Base-by-base conservation (phyloP, 345 rosid genomes). In the Erodium maritimum region DNA sequence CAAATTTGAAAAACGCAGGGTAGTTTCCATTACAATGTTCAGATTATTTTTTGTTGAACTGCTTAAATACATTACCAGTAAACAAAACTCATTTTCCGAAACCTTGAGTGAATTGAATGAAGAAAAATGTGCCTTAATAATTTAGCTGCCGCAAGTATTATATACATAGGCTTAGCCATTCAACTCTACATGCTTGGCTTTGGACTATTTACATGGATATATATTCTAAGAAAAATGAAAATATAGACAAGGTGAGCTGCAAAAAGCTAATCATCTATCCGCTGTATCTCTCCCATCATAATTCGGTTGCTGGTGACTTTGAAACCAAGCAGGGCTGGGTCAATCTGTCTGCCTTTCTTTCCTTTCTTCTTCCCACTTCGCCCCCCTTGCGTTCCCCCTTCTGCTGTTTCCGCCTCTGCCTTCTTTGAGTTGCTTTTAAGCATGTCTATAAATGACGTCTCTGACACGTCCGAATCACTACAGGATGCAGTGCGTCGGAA, bases 291-390 rank as follows among this genome's bases (percentile, higher is more conserved):
- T 18, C 95, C 97, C 95, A 87, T 90, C 80, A 90, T 78, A 18
- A 90, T 86, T 12, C 95, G 97, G 64, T 90, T 90, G 82, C 97
- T 90, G 1, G 87, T 69, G 21, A 90, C 95, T 62, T 87, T 90
- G 67, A 90, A 90, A 42, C 97, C 97, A 25, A 90, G 87, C 60
- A 87, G 95, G 23, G 95, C 80, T 0, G 87, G 97, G 74, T 90
- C 94, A 0, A 87, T 79, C 63, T 90, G 97, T 70, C 84, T 80
- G 59, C 94, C 94, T 65, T 83, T 87, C 78, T 90, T 90, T 56
- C 93, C 97, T 68, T 87, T 90, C 87, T 81, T 90, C 72, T 87
- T 90, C 21, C 83, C 84, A 3, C 79, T 63, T 59, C 75, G 71
- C 57, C 65, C 65, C 1, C 34, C 71, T 54, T 75, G 78, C 2